These are phyloP conservation scores for Neostapfia colusana DNA, from an alignment of 176 grass and related monocot species.

Conservation along the genomic window DNA sequence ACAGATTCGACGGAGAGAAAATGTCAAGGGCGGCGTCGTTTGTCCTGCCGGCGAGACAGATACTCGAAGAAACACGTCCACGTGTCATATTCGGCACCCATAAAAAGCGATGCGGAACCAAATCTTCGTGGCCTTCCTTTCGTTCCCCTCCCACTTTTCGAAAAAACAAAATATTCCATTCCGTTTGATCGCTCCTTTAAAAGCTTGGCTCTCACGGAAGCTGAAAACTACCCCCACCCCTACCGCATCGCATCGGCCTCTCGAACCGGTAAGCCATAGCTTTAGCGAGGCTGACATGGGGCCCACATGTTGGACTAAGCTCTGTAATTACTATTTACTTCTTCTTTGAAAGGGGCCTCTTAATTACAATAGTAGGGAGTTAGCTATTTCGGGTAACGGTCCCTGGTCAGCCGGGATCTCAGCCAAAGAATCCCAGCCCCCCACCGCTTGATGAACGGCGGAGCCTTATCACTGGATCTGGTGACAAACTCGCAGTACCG, in stretches of 20 bases:
- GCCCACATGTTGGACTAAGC: no score
- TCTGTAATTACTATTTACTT: background rate
- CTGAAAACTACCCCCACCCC: conserved; percentile 12
- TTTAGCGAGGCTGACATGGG: background rate
- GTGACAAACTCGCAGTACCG: no score
- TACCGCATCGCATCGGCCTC: background rate
- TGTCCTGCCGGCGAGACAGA: background rate
- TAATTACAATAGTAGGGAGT: background rate
- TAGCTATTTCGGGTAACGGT: background rate
- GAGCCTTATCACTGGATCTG: conserved; percentile 5
- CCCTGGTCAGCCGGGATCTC: background rate
- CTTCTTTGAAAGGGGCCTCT: background rate
- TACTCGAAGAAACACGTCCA: background rate
- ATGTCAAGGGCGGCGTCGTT: background rate
- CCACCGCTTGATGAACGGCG: background rate
- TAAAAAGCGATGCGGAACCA: conserved; percentile 11
- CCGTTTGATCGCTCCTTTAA: background rate
- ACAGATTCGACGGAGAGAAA: background rate
- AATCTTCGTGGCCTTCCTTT: conserved; percentile 19
- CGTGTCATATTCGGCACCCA: background rate
- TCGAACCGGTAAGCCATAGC: background rate
- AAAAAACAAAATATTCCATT: conserved; percentile 17
- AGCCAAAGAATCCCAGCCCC: conserved; percentile 10
- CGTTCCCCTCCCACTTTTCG: background rate
- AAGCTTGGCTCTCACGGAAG: conserved; percentile 35